Evolutionary conservation across 2,329 filamentous ascomycete genomes (phyloP), one percentile per base, ranked within the genome.

Genomic region (Neopestalotiopsis sp.): DNA sequence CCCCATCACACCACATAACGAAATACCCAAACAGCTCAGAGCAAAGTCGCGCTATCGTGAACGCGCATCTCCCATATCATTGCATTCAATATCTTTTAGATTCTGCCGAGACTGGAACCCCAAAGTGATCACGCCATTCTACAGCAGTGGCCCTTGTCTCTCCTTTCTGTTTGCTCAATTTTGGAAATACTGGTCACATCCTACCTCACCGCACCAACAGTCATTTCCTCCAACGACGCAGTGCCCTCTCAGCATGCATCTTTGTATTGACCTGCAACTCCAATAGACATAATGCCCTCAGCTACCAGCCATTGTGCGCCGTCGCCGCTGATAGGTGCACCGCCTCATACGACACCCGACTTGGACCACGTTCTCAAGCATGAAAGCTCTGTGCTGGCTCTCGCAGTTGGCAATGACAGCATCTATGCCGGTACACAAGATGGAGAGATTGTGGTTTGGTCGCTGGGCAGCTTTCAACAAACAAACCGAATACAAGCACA

Each of bases 381-480:
- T 78, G 88, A 90, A 76, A 93, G 90, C 79, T 94, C 92, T 2
- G 92, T 97, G 62, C 89, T 99, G 65, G 90, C 94, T 9, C 87
- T 99, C 68, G 93, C 91, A 4, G 89, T 97, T 30, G 94, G 94
- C 68, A 87, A 93, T 65, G 87, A 92, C 62, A 91, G 91, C 77
- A 92, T 99, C 67, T 99, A 94, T 80, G 95, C 95, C 20, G 96
- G 96, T 56, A 95, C 96, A 1, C 94, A 98, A 78, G 93, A 94
- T 71, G 96, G 96, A 70, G 94, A 98, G 82, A 97, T 99, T 70
- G 86, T 97, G 61, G 91, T 95, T 59, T 99, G 94, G 92, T 94
- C 92, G 3, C 87, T 99, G 59, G 91, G 92, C 73, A 97, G 94
- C 7, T 99, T 95, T 78, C 91, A 97, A 79, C 90, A 92, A 65